Base-by-base conservation (phyloP, 2,329 filamentous ascomycete genomes). In the Ophiognomonia clavigignenti-juglandacearum region DNA sequence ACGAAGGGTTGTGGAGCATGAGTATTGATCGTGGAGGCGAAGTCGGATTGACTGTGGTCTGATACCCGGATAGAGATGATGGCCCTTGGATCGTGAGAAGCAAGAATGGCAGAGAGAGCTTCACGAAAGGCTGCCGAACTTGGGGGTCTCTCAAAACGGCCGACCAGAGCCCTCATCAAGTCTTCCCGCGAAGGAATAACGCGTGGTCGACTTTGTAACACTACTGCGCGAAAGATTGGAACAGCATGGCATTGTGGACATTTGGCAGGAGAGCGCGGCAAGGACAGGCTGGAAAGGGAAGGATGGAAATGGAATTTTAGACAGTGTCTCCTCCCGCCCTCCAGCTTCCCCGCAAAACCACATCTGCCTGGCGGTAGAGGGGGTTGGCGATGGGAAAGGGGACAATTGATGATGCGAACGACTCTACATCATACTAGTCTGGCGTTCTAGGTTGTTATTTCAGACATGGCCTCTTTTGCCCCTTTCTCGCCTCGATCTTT, bases 351-450 rank as follows among this genome's bases (percentile, higher is more conserved):
- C n/a, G n/a, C n/a, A n/a, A n/a, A n/a, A 34, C 27, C 31, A 31
- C n/a, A n/a, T 31, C n/a, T 31, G 29, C 11, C 11, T 6, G n/a
- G 29, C 29, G 5, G 29, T 10, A 31, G 4, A n/a, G 29, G n/a
- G 10, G 29, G 10, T 4, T 13, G 29, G 29, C 11, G n/a, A 31
- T 6, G 4, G 29, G 29, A 11, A n/a, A n/a, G 4, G 29, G 29
- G 27, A 42, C 13, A 42, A 26, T 24, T 35, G 38, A 44, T 44
- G 34, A 44, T 31, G 20, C 16, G 31, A 34, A 34, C 31, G 14
- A 34, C 14, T 35, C 27, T 40, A 46, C 37, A 46, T 20, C 43
- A 46, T 41, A 29, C 31, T 46, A 27, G 43, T 46, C 43, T 40
- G 27, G 43, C 43, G 43, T 46, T 40, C 19, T 13, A 35, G 43